These are phyloP conservation scores for Stromatinia cepivora DNA, from an alignment of 2,329 filamentous ascomycete species.

Conservation along the genomic window DNA sequence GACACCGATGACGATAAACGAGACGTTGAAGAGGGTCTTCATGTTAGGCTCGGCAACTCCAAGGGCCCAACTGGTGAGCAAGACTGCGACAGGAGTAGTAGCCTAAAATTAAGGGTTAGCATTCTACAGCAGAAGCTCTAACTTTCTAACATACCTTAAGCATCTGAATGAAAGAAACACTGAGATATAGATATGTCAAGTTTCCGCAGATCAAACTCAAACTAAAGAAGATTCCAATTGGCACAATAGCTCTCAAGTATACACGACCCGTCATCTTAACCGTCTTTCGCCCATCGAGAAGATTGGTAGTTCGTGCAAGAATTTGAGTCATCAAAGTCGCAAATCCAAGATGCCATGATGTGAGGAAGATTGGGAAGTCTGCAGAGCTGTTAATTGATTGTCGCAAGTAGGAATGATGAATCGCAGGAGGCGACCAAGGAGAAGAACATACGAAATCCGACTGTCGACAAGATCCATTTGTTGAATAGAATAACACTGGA, in stretches of 20 bases:
- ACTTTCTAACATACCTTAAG: slow-evolving; percentile 69
- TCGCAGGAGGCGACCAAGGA: not conserved
- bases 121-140: not conserved
- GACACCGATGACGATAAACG: slow-evolving; percentile 90
- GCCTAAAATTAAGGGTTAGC: slow-evolving; percentile 55
- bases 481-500: slow-evolving; percentile 98
- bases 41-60: slow-evolving; percentile 77
- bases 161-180: slow-evolving; percentile 98
- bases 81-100: slow-evolving; percentile 89
- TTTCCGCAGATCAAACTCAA: slow-evolving; percentile 96
- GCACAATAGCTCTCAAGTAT: slow-evolving; percentile 89
- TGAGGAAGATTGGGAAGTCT: slow-evolving; percentile 79
- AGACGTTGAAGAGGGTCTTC: slow-evolving; percentile 88
- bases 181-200: slow-evolving; percentile 91
- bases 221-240: slow-evolving; percentile 94
- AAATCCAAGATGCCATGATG: slow-evolving; percentile 93
- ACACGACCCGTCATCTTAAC: slow-evolving; percentile 96
- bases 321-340: slow-evolving; percentile 93
- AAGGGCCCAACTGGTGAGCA: slow-evolving; percentile 85
- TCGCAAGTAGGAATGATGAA: slow-evolving; percentile 2
- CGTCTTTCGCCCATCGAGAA: slow-evolving; percentile 91
- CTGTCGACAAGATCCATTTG: slow-evolving; percentile 92
- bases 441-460: slow-evolving; percentile 70
- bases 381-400: slow-evolving; percentile 39
- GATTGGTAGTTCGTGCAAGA: slow-evolving; percentile 81